Evolutionary conservation across 208 protist species (phyloP).

Genomic region (Trypanosoma platydactyli): DNA sequence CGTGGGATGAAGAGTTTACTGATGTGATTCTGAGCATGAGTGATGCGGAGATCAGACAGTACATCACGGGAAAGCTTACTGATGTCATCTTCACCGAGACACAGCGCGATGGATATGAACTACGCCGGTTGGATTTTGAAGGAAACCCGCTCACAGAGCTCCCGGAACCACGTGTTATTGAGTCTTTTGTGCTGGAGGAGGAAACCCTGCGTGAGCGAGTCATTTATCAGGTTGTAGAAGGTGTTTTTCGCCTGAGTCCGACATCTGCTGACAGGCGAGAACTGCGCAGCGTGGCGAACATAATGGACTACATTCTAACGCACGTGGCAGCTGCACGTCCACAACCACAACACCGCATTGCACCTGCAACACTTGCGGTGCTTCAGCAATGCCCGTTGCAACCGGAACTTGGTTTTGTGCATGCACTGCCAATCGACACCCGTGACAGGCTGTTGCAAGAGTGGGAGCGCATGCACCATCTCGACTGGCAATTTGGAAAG

Average conservation of each 20-base stretch:
- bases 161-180: slow-evolving; percentile 85
- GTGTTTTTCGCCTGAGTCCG: slow-evolving; percentile 77
- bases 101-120: slow-evolving; percentile 89
- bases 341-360: slow-evolving; percentile 30
- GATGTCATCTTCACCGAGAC: slow-evolving; percentile 89
- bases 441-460: slow-evolving; percentile 75
- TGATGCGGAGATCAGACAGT: slow-evolving; percentile 62
- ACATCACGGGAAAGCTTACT: slow-evolving; percentile 79
- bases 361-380: slow-evolving; percentile 57
- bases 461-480: slow-evolving; percentile 89
- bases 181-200: slow-evolving; percentile 89
- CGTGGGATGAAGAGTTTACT: slow-evolving; percentile 85
- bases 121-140: slow-evolving; percentile 91
- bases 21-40: slow-evolving; percentile 76
- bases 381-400: slow-evolving; percentile 74
- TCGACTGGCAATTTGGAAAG: slow-evolving; percentile 92
- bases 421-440: slow-evolving; percentile 82
- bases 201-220: slow-evolving; percentile 89
- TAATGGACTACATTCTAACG: slow-evolving; percentile 85
- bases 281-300: slow-evolving; percentile 77
- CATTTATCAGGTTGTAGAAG: slow-evolving; percentile 82
- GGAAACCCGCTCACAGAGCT: slow-evolving; percentile 88
- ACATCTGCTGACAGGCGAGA: slow-evolving; percentile 77
- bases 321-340: slow-evolving; percentile 73
- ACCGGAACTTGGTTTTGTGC: slow-evolving; percentile 82